These are phyloP conservation scores for Albugo laibachii DNA, from an alignment of 352 stramenopile species.

Conservation along the genomic window DNA sequence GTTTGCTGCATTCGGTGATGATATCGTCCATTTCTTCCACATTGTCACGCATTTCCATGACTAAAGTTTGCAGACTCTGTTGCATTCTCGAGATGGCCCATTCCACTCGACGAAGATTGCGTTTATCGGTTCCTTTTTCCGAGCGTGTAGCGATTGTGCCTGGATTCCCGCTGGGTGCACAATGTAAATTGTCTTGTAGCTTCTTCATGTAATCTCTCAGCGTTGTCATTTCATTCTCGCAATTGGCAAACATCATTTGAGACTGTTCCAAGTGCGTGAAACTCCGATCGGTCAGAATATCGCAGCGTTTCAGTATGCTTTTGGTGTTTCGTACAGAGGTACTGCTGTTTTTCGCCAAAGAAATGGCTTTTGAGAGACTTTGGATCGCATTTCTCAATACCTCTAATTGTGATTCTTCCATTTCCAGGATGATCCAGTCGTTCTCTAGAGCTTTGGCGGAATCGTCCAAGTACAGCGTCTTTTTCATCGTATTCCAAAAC, in stretches of 20 bases:
- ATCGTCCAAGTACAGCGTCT: constrained; percentile 28
- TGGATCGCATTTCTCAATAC: constrained; percentile 37
- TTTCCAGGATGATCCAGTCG: constrained; percentile 66
- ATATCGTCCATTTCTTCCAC: constrained; percentile 66
- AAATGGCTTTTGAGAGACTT: constrained; percentile 56
- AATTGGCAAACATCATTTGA: constrained; percentile 68
- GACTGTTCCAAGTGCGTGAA: constrained; percentile 46
- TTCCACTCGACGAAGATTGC: constrained; percentile 40
- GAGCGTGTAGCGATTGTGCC: too few relatives aligned
- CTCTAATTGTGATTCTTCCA: constrained; percentile 46
- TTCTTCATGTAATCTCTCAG: constrained; percentile 64
- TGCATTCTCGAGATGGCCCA: constrained; percentile 59
- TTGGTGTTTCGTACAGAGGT: constrained; percentile 50
- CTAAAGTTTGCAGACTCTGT: constrained; percentile 40
- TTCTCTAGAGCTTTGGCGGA: constrained; percentile 10
- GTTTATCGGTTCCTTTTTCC: constrained; percentile 51
- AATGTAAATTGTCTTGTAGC: constrained; percentile 40
- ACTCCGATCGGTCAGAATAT: constrained; percentile 50
- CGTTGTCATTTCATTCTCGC: constrained; percentile 51
- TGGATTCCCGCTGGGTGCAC: constrained; percentile 16
- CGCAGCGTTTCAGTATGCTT: constrained; percentile 39
- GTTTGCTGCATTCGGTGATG: constrained; percentile 55
- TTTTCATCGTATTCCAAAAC: constrained; percentile 23
- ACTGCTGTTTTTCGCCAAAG: constrained; percentile 50
- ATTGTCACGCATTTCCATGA: constrained; percentile 45